Base-by-base conservation (phyloP, 108 stramenopile species). In the Fragilaria crotonensis region DNA sequence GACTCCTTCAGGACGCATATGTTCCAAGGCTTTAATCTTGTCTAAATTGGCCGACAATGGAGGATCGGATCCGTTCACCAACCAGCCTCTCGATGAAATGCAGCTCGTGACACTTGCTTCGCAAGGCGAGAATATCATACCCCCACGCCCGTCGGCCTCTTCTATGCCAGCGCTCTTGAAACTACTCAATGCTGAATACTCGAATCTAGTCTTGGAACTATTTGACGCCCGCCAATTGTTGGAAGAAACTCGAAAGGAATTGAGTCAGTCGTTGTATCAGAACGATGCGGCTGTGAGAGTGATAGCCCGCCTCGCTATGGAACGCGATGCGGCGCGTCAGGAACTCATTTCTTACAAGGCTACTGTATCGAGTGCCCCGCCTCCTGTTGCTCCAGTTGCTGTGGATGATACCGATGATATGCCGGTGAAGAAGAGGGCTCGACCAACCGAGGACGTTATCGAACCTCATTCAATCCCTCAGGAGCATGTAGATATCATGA, bases 211-310 rank as follows among this genome's bases (percentile, higher is more conserved):
- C 21, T 62, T 98, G 33, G 97, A 96, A 61, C 61, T 90, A 30
- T 91, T 87, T 64, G 87, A 87, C 46, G 87, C 94, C 0, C 70
- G 84, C 7, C 75, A 81, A 59, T 73, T 84, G 21, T 62, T 98
- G 26, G 86, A 96, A 54, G 83, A 87, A 36, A 95, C 95, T 5
- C 76, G 95, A 25, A 61, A 73, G 7, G 93, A 98, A 50, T 67
- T 98, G 25, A 75, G 80, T 30, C 76, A 84, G 48, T 93, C 95
- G 11, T 67, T 98, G 59, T 98, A 96, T 75, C 95, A 98, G 73
- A 93, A 96, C 63, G 97, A 98, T 75, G 95, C 95, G 11, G 94
- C 95, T 18, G 83, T 95, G 22, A 70, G 95, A 23, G 97, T 98
- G 5, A 80, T 98, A 52, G 97, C 95, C 4, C 70, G 95, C n/a